Evolutionary conservation across 768 basidiomycete species (phyloP).

Genomic region (Tylopilus subfusipes): DNA sequence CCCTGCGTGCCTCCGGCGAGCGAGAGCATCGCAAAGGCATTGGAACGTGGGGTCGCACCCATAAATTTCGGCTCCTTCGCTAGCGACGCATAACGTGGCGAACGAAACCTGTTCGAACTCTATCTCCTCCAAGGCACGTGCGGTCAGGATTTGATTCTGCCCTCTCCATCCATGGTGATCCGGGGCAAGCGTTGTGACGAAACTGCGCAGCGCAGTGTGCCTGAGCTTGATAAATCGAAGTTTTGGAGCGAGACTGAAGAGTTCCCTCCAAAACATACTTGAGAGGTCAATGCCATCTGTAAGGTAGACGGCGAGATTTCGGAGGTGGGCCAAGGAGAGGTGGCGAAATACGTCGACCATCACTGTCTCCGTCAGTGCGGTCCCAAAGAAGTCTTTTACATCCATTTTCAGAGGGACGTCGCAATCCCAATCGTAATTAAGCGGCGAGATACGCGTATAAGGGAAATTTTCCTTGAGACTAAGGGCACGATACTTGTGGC

Average conservation of each 20-base stretch:
- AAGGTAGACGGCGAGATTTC: not conserved
- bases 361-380: not conserved
- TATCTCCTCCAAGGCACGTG: conserved; percentile 1
- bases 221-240: conserved; percentile 1
- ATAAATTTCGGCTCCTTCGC: not conserved
- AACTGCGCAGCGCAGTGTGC: not conserved
- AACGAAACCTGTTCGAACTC: not conserved
- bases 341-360: not conserved
- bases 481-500: not conserved
- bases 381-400: not conserved
- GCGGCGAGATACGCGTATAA: not conserved
- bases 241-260: not conserved
- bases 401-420: conserved; percentile 1
- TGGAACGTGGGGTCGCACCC: not conserved
- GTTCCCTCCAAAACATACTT: not conserved
- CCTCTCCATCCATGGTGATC: conserved; percentile 1
- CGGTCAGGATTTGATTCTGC: not conserved
- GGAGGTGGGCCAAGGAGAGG: not conserved
- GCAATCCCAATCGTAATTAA: not conserved
- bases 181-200: not conserved
- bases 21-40: not conserved
- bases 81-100: not conserved
- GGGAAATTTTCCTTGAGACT: not conserved
- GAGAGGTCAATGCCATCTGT: not conserved
- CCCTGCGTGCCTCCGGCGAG: not conserved